phyloP scores from a whole-genome alignment of 2,329 filamentous ascomycete genomes.

The Cercospora sp. region DNA sequence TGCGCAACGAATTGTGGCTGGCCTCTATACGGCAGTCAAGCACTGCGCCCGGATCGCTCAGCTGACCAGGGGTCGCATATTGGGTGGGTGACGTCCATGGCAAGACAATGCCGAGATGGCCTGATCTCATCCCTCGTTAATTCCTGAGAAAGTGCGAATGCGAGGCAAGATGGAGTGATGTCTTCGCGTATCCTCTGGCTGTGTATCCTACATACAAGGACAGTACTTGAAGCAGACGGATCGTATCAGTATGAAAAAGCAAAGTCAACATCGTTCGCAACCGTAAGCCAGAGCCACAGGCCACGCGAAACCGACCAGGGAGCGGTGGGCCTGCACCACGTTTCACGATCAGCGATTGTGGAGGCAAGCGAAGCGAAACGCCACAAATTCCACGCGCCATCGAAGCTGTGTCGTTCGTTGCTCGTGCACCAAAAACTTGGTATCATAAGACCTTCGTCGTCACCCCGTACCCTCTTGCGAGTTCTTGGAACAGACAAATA shows the following conservation, averaged over 20 bases:
- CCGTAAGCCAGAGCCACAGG: neutral
- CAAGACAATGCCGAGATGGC: neutral
- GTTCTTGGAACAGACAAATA: neutral
- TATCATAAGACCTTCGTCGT: conserved; percentile 2
- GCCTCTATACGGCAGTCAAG: conserved; percentile 2
- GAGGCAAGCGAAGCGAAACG: neutral
- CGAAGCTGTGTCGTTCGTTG: neutral
- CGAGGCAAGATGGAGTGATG: neutral
- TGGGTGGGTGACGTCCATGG: neutral
- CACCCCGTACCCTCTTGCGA: neutral
- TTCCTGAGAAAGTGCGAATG: neutral
- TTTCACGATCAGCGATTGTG: neutral
- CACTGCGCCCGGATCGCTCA: conserved; percentile 1
- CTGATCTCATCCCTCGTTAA: neutral
- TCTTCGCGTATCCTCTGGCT: neutral
- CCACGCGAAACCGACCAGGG: neutral
- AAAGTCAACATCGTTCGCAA: neutral
- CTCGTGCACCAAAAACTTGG: neutral
- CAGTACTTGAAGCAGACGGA: neutral
- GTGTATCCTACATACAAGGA: neutral
- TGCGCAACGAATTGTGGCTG: neutral
- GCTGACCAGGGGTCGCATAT: conserved; percentile 3
- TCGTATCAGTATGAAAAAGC: neutral
- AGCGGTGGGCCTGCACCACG: neutral
- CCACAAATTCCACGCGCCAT: conserved; percentile 2